A percentile compares a stretch with the other conserved stretches of the same genome.
phyloP scores from a whole-genome alignment of 164 flowering plant genomes.

The Berberis thunbergii region DNA sequence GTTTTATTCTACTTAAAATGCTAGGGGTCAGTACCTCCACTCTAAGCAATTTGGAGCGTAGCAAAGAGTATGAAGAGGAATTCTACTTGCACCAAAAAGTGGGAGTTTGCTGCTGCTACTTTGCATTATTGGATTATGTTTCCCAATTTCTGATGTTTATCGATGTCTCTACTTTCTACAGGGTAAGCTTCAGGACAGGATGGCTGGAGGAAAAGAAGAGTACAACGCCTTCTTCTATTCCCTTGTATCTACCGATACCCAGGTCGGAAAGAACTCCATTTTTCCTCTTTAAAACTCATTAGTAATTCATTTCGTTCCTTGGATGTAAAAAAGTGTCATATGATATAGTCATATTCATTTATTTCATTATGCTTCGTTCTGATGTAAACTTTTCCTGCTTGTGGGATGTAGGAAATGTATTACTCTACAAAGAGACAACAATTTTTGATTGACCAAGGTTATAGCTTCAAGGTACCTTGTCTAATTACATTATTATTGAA shows the following conservation, averaged over 20 bases:
- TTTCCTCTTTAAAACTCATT: too few relatives aligned
- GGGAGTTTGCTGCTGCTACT: too few relatives aligned
- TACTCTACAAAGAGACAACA: constrained; percentile 96
- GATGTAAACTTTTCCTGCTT: neutral
- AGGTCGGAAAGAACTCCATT: constrained; percentile 23
- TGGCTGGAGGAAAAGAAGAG: constrained; percentile 97
- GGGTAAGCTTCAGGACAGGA: constrained; percentile 85
- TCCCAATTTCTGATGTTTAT: constrained; percentile 2
- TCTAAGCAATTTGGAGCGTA: too few relatives aligned
- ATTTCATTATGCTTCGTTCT: neutral
- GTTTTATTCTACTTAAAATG: too few relatives aligned
- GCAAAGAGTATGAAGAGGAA: too few relatives aligned
- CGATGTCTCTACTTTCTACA: constrained; percentile 17
- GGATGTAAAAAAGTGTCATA: too few relatives aligned
- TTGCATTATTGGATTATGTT: too few relatives aligned
- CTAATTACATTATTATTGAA: neutral
- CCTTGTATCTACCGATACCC: constrained; percentile 97
- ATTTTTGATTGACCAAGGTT: constrained; percentile 75
- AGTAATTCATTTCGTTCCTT: too few relatives aligned
- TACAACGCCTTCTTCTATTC: constrained; percentile 98
- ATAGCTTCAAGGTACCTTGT: constrained; percentile 18
- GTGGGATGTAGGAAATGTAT: constrained; percentile 72
- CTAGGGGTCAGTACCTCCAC: too few relatives aligned
- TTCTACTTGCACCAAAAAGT: too few relatives aligned
- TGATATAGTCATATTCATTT: too few relatives aligned